Conservation (phyloP, 805 yeast species). For the Lachancea kluyveri region DNA sequence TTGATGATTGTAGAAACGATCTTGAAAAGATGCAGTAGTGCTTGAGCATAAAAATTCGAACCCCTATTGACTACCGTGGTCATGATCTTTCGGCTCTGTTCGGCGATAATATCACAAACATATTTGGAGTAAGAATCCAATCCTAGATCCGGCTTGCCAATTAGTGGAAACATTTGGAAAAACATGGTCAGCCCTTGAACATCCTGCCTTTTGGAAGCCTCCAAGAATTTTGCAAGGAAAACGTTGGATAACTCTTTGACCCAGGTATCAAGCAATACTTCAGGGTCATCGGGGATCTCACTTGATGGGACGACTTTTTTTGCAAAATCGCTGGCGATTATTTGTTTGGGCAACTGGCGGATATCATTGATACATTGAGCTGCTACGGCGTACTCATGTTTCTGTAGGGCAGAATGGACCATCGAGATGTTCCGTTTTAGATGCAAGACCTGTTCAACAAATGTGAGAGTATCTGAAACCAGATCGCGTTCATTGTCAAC, state of each 20-base stretch:
- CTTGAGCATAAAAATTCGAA: slow-evolving; percentile 51
- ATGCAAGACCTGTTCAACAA: slow-evolving; percentile 59
- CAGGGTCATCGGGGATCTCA: slow-evolving; percentile 78
- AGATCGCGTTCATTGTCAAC: slow-evolving; percentile 66
- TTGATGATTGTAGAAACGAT: slow-evolving; percentile 76
- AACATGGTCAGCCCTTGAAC: slow-evolving; percentile 68
- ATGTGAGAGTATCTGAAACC: slow-evolving; percentile 54
- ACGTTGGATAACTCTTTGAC: slow-evolving; percentile 47
- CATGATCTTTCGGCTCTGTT: slow-evolving; percentile 66
- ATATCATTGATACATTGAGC: slow-evolving; percentile 59
- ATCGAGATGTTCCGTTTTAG: slow-evolving; percentile 60
- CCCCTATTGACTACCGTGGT: slow-evolving; percentile 36
- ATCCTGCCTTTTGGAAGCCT: slow-evolving; percentile 61
- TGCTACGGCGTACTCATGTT: slow-evolving; percentile 62
- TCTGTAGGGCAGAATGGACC: slow-evolving; percentile 62
- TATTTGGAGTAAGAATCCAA: slow-evolving; percentile 77
- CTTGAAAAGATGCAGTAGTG: slow-evolving; percentile 67
- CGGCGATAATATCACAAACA: slow-evolving; percentile 77
- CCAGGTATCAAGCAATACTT: slow-evolving; percentile 50
- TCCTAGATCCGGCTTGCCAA: slow-evolving; percentile 67
- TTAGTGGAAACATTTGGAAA: slow-evolving; percentile 82
- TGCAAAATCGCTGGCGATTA: slow-evolving; percentile 63
- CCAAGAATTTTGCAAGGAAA: slow-evolving; percentile 58
- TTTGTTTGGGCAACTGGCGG: slow-evolving; percentile 44
- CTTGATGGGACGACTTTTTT: slow-evolving; percentile 77